A percentile compares a stretch with the other conserved stretches of the same genome.
Evolutionary conservation across 306 rosid species (phyloP).

Genomic region (Lathyrus tuberosus): DNA sequence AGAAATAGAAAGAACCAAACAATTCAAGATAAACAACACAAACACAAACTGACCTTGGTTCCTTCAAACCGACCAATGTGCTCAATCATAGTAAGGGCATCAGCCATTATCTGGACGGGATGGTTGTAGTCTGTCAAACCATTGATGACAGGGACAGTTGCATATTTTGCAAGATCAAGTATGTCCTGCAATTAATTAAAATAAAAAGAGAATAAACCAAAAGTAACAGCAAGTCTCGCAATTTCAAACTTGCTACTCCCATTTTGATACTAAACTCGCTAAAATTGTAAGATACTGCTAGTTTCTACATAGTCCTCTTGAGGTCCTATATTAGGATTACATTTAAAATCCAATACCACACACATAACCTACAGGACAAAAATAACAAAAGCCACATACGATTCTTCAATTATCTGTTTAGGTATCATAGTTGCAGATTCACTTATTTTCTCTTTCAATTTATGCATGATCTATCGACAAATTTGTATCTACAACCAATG

Average conservation of each 20-base stretch:
- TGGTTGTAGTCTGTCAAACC: constrained; percentile 98
- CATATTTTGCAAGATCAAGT: constrained; percentile 82
- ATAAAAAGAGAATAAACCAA: constrained; percentile 12
- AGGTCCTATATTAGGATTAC: constrained; percentile 20
- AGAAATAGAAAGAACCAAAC: constrained; percentile 28
- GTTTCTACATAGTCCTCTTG: constrained; percentile 13
- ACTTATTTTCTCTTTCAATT: constrained; percentile 13
- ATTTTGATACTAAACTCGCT: neutral
- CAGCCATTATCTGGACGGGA: constrained; percentile 98
- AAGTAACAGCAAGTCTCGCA: neutral
- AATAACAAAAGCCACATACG: neutral
- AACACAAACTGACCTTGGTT: constrained; percentile 71
- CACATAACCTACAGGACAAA: neutral
- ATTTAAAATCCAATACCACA: constrained; percentile 4
- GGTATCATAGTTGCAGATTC: constrained; percentile 4
- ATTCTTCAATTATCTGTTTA: constrained; percentile 6
- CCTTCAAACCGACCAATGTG: constrained; percentile 84
- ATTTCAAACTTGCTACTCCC: constrained; percentile 12
- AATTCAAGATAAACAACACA: constrained; percentile 36
- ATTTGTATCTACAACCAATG: constrained; percentile 17
- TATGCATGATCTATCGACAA: neutral
- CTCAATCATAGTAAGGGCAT: constrained; percentile 93
- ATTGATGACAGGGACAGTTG: constrained; percentile 88
- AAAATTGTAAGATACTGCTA: neutral
- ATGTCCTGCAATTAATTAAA: constrained; percentile 65